phyloP scores from a whole-genome alignment of 306 rosid species.

The Citrullus colocynthis region DNA sequence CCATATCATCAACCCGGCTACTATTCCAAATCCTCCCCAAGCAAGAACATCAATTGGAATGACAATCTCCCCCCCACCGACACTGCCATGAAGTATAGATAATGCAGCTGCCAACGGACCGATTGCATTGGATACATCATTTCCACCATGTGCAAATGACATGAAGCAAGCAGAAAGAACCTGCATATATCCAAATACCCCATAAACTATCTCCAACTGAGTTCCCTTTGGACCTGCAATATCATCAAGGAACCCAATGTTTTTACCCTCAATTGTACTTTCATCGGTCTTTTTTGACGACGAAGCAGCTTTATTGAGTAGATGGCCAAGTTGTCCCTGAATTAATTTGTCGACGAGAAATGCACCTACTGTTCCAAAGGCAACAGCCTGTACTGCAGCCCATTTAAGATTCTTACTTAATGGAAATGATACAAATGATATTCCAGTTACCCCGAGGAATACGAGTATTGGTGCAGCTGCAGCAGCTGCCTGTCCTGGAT shows the following conservation, averaged over 20 bases:
- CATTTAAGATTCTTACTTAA: conserved; percentile 45
- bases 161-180: conserved; percentile 95
- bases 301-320: conserved; percentile 39
- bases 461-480: conserved; percentile 92
- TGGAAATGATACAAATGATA: conserved; percentile 69
- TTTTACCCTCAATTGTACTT: conserved; percentile 22
- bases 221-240: conserved; percentile 86
- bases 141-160: conserved; percentile 99
- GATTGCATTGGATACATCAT: conserved; percentile 90
- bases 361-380: conserved; percentile 63
- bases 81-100: conserved; percentile 68
- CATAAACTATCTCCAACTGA: conserved; percentile 83
- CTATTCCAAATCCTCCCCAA: conserved; percentile 99
- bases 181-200: conserved; percentile 94
- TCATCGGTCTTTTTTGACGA: conserved; percentile 29
- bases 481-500: conserved; percentile 96
- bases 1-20: conserved; percentile 94
- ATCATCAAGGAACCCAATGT: conserved; percentile 60
- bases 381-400: conserved; percentile 56
- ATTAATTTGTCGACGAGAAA: conserved; percentile 49
- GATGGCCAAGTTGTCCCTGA: conserved; percentile 80
- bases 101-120: conserved; percentile 92
- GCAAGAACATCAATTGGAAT: conserved; percentile 90
- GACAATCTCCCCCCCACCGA: conserved; percentile 44
- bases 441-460: conserved; percentile 56